phyloP scores from a whole-genome alignment of 768 basidiomycete genomes.

The Hygrocybe coccinea region DNA sequence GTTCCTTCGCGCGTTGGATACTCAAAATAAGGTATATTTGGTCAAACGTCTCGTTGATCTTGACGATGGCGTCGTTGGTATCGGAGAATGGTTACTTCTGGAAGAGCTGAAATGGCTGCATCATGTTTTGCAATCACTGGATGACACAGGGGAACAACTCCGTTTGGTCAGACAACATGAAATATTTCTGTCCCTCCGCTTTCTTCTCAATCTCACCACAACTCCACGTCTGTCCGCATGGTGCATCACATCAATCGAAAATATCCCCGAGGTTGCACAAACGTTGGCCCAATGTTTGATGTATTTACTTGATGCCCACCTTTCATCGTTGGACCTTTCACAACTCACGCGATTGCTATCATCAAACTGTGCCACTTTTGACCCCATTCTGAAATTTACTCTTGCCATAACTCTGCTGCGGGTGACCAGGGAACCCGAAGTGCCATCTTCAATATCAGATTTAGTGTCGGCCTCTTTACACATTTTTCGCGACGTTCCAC shows the following conservation, averaged over 20 bases:
- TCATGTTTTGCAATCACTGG: constrained; percentile 34
- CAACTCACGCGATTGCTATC: constrained; percentile 32
- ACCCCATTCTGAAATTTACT: constrained; percentile 27
- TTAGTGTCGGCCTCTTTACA: constrained; percentile 20
- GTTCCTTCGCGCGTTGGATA: constrained; percentile 56
- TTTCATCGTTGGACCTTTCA: constrained; percentile 43
- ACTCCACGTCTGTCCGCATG: constrained; percentile 39
- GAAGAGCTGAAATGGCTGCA: constrained; percentile 57
- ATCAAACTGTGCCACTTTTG: constrained; percentile 14
- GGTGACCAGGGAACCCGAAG: constrained; percentile 26
- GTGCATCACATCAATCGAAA: constrained; percentile 40
- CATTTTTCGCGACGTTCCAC: constrained; percentile 23
- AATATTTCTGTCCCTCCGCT: constrained; percentile 44
- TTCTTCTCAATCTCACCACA: constrained; percentile 43
- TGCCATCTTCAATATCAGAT: constrained; percentile 13
- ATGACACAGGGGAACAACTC: constrained; percentile 28
- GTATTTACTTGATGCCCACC: constrained; percentile 43
- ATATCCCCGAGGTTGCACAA: constrained; percentile 39
- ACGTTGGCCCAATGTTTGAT: constrained; percentile 40
- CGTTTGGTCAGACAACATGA: constrained; percentile 43
- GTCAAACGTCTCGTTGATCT: constrained; percentile 51
- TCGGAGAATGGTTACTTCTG: constrained; percentile 67
- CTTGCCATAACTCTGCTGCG: constrained; percentile 33
- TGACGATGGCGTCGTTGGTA: constrained; percentile 51
- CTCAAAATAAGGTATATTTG: constrained; percentile 49